A percentile compares a stretch with the other conserved stretches of the same genome.
These are phyloP conservation scores for Flaveria floridana DNA, from an alignment of 140 eudicot species.

Conservation along the genomic window DNA sequence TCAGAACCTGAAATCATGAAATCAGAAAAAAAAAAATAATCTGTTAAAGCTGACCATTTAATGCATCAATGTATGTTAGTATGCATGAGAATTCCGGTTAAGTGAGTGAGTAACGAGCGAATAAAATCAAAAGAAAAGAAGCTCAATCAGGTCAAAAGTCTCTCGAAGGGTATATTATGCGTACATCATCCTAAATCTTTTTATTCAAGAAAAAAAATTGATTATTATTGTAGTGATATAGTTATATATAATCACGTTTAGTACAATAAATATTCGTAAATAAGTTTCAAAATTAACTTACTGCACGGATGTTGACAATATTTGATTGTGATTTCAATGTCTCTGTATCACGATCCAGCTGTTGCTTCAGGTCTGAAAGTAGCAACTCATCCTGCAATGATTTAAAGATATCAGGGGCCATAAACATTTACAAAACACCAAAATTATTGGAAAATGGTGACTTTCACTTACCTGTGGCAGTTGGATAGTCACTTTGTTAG, in stretches of 20 bases:
- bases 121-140: not conserved
- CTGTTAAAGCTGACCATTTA: constrained; percentile 1
- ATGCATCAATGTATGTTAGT: not conserved
- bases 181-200: constrained; percentile 2
- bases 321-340: constrained; percentile 78
- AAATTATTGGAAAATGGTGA: not conserved
- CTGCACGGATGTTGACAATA: constrained; percentile 60
- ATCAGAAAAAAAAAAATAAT: not conserved
- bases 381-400: constrained; percentile 64
- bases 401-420: not conserved
- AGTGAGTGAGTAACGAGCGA: not conserved
- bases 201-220: not conserved
- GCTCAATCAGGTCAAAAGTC: not conserved
- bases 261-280: not conserved
- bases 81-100: not conserved
- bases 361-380: constrained; percentile 80
- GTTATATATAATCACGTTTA: not conserved
- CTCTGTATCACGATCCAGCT: constrained; percentile 81
- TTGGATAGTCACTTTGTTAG: constrained; percentile 87
- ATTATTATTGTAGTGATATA: not conserved
- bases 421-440: not conserved
- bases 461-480: constrained; percentile 68
- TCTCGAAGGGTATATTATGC: not conserved
- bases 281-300: constrained; percentile 35
- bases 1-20: constrained; percentile 59